Evolutionary conservation across 768 basidiomycete genomes (phyloP).

Genomic region (Candolleomyces efflorescens): DNA sequence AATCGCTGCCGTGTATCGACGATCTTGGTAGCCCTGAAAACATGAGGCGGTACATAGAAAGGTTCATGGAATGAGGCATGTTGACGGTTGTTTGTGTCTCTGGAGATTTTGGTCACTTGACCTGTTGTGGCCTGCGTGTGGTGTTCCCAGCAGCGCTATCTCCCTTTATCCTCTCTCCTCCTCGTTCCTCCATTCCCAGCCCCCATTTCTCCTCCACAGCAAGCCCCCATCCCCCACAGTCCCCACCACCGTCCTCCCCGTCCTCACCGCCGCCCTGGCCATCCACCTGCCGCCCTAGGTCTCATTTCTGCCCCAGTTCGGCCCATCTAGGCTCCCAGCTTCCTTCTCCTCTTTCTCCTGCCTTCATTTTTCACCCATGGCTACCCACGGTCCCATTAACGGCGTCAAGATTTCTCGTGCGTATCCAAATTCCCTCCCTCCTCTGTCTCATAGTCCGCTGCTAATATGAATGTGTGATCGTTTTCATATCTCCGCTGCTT

Average conservation of each 20-base stretch:
- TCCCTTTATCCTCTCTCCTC: conserved; percentile 16
- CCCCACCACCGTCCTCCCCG: conserved; percentile 8
- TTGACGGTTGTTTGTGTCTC: conserved; percentile 26
- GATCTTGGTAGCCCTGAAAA: background rate
- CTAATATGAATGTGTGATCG: conserved; percentile 18
- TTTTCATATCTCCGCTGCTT: conserved; percentile 21
- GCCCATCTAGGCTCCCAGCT: conserved; percentile 9
- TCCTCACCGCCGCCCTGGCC: background rate
- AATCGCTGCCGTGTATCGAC: background rate
- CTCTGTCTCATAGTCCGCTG: conserved; percentile 22
- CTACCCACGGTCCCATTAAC: conserved; percentile 79
- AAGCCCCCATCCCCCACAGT: conserved; percentile 9
- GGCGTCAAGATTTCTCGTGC: conserved; percentile 83
- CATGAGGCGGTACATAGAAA: too few species aligned
- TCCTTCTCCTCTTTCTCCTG: conserved; percentile 8
- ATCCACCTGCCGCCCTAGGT: background rate
- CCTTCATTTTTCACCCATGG: conserved; percentile 37
- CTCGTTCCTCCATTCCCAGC: conserved; percentile 12
- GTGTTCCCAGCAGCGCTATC: conserved; percentile 7
- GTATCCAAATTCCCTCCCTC: conserved; percentile 28
- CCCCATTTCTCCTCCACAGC: conserved; percentile 4
- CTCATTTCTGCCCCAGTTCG: conserved; percentile 7
- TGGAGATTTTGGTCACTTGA: conserved; percentile 28
- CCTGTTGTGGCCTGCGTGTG: conserved; percentile 13
- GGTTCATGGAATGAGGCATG: conserved; percentile 7